These are phyloP conservation scores for Aureobasidium sp. DNA, from an alignment of 2,329 filamentous ascomycete species.

Conservation along the genomic window DNA sequence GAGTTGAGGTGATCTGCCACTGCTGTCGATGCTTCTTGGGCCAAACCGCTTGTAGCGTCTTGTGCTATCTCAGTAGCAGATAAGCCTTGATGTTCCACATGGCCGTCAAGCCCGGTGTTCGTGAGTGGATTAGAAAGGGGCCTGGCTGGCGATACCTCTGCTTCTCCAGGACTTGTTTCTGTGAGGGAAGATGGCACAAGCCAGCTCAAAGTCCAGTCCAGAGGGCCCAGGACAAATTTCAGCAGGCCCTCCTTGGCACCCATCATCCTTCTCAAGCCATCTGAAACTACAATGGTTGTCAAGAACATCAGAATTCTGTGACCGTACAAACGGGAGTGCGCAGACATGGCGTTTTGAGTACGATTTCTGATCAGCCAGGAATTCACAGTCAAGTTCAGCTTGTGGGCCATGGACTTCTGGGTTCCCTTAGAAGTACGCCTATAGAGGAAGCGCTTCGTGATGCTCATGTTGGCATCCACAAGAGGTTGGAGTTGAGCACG, in stretches of 20 bases:
- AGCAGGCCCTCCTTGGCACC: conserved; percentile 4
- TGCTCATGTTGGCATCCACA: not conserved
- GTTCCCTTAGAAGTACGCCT: not conserved
- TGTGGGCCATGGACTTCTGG: not conserved
- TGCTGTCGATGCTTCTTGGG: not conserved
- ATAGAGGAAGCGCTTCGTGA: not conserved
- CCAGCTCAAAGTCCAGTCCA: conserved; percentile 7
- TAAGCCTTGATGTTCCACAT: too few species aligned
- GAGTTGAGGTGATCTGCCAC: not conserved
- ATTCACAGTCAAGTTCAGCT: not conserved
- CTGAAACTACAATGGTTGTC: not conserved
- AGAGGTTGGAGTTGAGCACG: not conserved
- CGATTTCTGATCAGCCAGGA: not conserved
- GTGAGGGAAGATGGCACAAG: not conserved
- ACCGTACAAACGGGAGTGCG: not conserved
- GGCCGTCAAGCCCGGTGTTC: not conserved
- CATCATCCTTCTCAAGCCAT: not conserved
- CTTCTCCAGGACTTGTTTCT: not conserved
- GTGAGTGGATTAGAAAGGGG: not conserved
- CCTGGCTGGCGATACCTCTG: not conserved
- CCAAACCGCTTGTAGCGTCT: not conserved
- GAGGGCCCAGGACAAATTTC: conserved; percentile 3
- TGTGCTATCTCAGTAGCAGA: not conserved
- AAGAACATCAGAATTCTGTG: not conserved
- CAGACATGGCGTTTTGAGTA: not conserved